Evolutionary conservation across 108 stramenopile genomes (phyloP).

Genomic region (Cyclostephanos invisitatus): DNA sequence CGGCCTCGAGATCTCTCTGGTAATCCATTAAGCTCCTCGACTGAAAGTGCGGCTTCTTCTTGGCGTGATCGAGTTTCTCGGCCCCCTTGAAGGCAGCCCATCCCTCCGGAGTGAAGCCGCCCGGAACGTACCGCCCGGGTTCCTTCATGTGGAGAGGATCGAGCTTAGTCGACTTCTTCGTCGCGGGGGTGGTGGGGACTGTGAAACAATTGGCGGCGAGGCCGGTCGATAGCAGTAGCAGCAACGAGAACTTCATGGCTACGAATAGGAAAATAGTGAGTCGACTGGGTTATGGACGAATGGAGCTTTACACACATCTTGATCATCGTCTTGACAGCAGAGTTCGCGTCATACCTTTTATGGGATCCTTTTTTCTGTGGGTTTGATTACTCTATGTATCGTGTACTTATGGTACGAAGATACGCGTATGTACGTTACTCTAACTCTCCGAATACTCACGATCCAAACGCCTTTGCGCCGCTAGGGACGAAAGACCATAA

Average conservation of each 20-base stretch:
- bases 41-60: conserved; percentile 38
- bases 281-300: too few species aligned
- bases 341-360: too few species aligned
- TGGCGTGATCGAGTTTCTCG: neutral
- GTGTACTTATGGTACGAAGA: too few species aligned
- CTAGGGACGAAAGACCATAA: too few species aligned
- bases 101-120: neutral
- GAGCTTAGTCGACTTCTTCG: neutral
- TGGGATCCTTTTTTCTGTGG: too few species aligned
- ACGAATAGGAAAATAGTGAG: neutral
- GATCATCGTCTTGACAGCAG: too few species aligned
- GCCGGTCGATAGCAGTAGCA: neutral
- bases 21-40: conserved; percentile 29
- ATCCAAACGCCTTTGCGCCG: too few species aligned
- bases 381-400: too few species aligned
- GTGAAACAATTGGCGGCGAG: neutral
- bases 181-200: neutral
- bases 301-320: too few species aligned
- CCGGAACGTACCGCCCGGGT: neutral
- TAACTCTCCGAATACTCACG: too few species aligned
- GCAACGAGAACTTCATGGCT: neutral
- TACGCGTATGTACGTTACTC: too few species aligned
- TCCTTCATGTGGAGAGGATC: neutral
- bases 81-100: neutral
- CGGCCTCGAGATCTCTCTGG: conserved; percentile 39